A percentile compares a stretch with the other conserved stretches of the same genome.
Conservation (phyloP, 2,329 filamentous ascomycete genomes). For the Colletotrichum tofieldiae region DNA sequence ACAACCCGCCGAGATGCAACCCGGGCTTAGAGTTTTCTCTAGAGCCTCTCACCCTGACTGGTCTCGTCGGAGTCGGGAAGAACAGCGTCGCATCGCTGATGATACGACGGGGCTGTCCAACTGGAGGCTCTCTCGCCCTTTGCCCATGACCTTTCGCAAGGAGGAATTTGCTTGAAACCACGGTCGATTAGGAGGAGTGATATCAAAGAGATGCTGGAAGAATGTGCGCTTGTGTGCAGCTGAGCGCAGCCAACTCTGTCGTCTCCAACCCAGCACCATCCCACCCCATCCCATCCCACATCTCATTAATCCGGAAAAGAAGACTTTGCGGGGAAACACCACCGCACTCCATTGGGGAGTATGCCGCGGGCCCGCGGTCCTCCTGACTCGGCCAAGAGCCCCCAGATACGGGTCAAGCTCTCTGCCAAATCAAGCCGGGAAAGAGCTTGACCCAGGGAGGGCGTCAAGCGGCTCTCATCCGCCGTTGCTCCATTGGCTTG, state of each 20-base stretch:
- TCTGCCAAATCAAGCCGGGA: background rate
- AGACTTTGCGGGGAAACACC: constrained; percentile 23
- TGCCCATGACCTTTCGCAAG: background rate
- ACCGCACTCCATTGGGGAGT: background rate
- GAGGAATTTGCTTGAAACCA: too few species aligned
- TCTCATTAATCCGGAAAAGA: background rate
- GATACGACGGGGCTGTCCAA: background rate
- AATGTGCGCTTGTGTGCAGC: background rate
- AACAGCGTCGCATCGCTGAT: background rate
- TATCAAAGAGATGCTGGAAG: background rate
- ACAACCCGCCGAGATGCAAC: constrained; percentile 5
- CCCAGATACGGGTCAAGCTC: background rate
- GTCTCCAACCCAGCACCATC: background rate
- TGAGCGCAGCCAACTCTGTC: background rate
- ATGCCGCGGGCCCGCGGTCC: background rate
- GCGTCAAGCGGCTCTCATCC: background rate
- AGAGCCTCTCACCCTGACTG: background rate
- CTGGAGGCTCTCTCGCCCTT: background rate
- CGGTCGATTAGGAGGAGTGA: background rate
- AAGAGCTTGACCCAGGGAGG: background rate
- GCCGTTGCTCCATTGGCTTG: background rate
- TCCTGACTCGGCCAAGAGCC: background rate
- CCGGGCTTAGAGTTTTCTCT: background rate
- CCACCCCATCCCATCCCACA: background rate
- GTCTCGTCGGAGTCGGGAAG: background rate